Conservation (phyloP, 2,329 filamentous ascomycete genomes). For the Cladosporium sp. region DNA sequence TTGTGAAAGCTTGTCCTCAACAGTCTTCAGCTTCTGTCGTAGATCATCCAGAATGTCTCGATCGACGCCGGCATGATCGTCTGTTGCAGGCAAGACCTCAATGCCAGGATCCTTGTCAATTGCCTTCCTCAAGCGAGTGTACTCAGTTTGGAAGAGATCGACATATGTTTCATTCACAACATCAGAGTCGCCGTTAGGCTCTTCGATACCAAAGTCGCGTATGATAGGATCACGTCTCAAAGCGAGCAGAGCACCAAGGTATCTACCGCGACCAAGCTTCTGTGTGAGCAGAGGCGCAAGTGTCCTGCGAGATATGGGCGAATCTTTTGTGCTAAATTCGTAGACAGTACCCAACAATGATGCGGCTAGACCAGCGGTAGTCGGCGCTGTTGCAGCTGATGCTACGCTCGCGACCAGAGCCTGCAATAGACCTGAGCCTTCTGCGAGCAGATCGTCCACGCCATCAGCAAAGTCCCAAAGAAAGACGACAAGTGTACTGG, state of each 20-base stretch:
- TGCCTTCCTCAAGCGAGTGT: conserved; percentile 74
- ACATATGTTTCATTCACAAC: conserved; percentile 69
- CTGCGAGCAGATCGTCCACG: conserved; percentile 86
- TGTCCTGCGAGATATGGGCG: conserved; percentile 75
- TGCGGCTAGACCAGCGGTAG: conserved; percentile 64
- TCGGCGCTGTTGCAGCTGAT: conserved; percentile 53
- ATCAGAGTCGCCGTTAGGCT: conserved; percentile 20
- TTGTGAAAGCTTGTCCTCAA: conserved; percentile 56
- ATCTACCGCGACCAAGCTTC: conserved; percentile 78
- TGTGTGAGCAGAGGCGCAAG: conserved; percentile 74
- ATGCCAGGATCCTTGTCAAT: conserved; percentile 88
- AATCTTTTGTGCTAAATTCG: conserved; percentile 97
- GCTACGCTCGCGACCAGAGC: conserved; percentile 43
- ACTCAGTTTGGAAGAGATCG: conserved; percentile 94
- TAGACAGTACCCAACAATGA: conserved; percentile 84
- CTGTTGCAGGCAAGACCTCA: conserved; percentile 75
- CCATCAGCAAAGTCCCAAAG: conserved; percentile 87
- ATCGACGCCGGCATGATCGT: conserved; percentile 89
- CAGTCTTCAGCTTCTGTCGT: conserved; percentile 70
- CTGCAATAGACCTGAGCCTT: conserved; percentile 82
- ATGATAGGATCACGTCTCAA: conserved; percentile 74
- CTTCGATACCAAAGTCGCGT: conserved; percentile 76
- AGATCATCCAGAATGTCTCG: conserved; percentile 86
- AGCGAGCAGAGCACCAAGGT: conserved; percentile 74
- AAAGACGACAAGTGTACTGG: conserved; percentile 86